Conservation (phyloP, 371 early-diverging fungal genomes). For the Entomophthora muscae region DNA sequence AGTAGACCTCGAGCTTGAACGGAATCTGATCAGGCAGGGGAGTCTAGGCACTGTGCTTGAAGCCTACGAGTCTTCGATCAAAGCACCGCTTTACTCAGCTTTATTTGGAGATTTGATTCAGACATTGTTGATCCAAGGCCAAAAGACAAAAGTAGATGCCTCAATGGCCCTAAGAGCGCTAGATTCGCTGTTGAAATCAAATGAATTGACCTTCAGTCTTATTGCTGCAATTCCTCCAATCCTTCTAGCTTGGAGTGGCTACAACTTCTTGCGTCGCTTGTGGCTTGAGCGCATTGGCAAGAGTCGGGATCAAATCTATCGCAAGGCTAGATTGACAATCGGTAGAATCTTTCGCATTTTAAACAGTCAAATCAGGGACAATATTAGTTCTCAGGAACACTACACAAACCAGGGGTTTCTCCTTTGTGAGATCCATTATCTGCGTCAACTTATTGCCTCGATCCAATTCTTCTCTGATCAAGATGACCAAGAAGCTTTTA, state of each 20-base stretch:
- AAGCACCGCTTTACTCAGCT: slow-evolving; percentile 22
- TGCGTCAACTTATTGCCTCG: neutral
- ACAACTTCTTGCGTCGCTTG: slow-evolving; percentile 13
- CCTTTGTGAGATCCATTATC: neutral
- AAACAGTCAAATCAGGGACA: neutral
- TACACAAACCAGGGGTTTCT: neutral
- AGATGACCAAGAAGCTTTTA: neutral
- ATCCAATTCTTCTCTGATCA: neutral
- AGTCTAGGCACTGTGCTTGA: slow-evolving; percentile 61
- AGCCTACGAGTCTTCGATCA: slow-evolving; percentile 61
- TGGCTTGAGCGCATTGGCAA: slow-evolving; percentile 13
- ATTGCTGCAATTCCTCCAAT: slow-evolving; percentile 49
- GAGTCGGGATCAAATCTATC: slow-evolving; percentile 13
- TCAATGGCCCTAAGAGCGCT: slow-evolving; percentile 81
- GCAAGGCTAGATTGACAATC: slow-evolving; percentile 6
- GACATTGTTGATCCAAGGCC: slow-evolving; percentile 76
- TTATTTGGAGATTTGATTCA: slow-evolving; percentile 44
- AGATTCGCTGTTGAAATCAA: slow-evolving; percentile 81
- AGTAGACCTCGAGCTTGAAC: slow-evolving; percentile 19
- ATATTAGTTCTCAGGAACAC: neutral
- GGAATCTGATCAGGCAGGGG: slow-evolving; percentile 38
- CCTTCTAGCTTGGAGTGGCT: slow-evolving; percentile 27
- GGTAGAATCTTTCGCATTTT: neutral
- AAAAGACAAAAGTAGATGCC: slow-evolving; percentile 80
- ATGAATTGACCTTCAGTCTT: slow-evolving; percentile 91